Evolutionary conservation across 306 rosid genomes (phyloP), one percentile per base, ranked within the genome.

Genomic region (Malus sylvestris): DNA sequence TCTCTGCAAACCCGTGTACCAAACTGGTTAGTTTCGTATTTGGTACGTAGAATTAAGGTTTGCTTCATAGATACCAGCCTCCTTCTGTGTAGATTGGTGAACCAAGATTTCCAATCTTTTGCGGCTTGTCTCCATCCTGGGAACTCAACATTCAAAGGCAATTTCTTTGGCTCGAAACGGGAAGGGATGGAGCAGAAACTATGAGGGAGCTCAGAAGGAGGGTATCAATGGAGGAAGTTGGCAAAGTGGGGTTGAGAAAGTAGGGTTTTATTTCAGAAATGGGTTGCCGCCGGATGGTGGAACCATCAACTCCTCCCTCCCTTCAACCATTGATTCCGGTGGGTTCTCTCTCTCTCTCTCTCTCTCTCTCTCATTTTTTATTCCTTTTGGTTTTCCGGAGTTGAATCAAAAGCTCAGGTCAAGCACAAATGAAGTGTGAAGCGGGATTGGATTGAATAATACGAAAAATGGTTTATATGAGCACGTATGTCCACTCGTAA

Each of bases 221-320:
- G 68, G 29, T 57, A 25, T 72, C 30, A 67, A 61, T 15, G 65
- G 35, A 67, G 51, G 68, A 60, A 46, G 4, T 46, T 30, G 62
- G 68, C 59, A 38, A 10, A 59, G 14, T 33, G 2, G 85, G 72
- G 16, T 69, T 74, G 6, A 86, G 85, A 74, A 83, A 88, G 62
- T 78, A 82, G 25, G 3, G 87, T 85, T 3, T 22, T 53, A 30
- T 83, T 88, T 86, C 8, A 42, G 10, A 40, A 58, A 63, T 76
- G 86, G 83, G 25, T 58, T 77, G 1, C 86, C 85, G n/a, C 86
- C 88, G 13, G 67, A 76, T 3, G 88, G 88, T 42, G 93, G 83
- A 80, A 25, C 25, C 25, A 25, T 25, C 25, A 25, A 25, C 25
- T 25, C 25, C 25, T 25, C 25, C 25, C 25, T 25, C 25, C 25